phyloP scores from a whole-genome alignment of 2,329 filamentous ascomycete genomes.

The Ophiocordyceps australis region DNA sequence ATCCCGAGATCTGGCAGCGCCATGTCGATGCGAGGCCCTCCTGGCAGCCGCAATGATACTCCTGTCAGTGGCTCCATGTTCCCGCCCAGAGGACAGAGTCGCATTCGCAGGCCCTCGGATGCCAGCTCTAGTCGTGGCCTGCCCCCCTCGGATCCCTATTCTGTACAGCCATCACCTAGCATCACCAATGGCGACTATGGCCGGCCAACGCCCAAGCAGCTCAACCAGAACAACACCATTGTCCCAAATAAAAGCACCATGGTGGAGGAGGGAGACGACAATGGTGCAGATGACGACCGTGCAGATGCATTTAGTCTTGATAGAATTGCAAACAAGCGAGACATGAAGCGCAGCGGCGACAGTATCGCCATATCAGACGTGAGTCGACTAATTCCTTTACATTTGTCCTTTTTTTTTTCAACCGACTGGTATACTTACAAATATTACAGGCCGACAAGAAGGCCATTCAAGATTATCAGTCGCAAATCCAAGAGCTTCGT shows the following conservation, averaged over 20 bases:
- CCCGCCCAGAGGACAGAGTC: conserved; percentile 30
- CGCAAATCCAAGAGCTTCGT: conserved; percentile 56
- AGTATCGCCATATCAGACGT: conserved; percentile 19
- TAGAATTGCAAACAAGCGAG: conserved; percentile 9
- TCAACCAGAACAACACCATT: conserved; percentile 80
- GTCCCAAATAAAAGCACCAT: conserved; percentile 96
- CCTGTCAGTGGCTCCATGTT: conserved; percentile 38
- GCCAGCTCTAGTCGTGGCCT: conserved; percentile 39
- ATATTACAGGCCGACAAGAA: conserved; percentile 44
- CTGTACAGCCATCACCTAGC: conserved; percentile 40
- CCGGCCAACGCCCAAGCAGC: conserved; percentile 69
- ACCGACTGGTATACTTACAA: conserved; percentile 4
- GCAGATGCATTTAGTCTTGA: conserved; percentile 40
- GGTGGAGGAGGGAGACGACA: conserved; percentile 85
- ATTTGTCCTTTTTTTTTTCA: background rate
- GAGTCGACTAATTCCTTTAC: too few species aligned
- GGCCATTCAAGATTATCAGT: conserved; percentile 61
- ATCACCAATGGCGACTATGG: conserved; percentile 46
- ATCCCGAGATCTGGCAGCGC: conserved; percentile 53
- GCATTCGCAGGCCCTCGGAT: conserved; percentile 39
- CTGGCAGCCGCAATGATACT: conserved; percentile 40
- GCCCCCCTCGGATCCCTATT: conserved; percentile 23
- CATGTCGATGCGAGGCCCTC: conserved; percentile 39
- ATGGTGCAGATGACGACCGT: conserved; percentile 17
- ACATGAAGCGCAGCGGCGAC: conserved; percentile 8